Conservation (phyloP, 2,329 filamentous ascomycete species). For the Thermomyces lanuginosus region DNA sequence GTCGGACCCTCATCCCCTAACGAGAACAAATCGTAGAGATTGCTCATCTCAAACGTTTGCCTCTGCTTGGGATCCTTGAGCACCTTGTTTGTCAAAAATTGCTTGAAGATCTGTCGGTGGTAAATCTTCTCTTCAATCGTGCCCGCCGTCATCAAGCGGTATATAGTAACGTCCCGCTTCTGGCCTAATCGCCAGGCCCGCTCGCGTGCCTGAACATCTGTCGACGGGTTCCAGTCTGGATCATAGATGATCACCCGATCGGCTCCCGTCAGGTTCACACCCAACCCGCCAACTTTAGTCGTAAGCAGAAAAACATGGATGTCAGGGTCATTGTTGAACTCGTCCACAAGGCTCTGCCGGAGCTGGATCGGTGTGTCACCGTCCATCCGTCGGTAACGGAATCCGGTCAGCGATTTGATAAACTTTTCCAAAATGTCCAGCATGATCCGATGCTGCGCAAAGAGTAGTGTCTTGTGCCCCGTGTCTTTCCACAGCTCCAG, state of each 20-base stretch:
- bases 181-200: slow-evolving; percentile 91
- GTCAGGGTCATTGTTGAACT: slow-evolving; percentile 68
- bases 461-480: slow-evolving; percentile 88
- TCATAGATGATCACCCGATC: slow-evolving; percentile 97
- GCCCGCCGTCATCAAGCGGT: slow-evolving; percentile 91
- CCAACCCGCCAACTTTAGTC: slow-evolving; percentile 85
- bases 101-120: slow-evolving; percentile 95
- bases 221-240: slow-evolving; percentile 97
- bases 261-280: slow-evolving; percentile 86
- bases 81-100: slow-evolving; percentile 93
- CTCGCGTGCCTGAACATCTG: slow-evolving; percentile 86
- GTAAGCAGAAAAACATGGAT: slow-evolving; percentile 85
- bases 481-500: slow-evolving; percentile 76
- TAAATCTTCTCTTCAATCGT: slow-evolving; percentile 99
- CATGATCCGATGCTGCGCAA: slow-evolving; percentile 89
- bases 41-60: slow-evolving; percentile 74
- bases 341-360: slow-evolving; percentile 78
- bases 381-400: slow-evolving; percentile 82
- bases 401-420: slow-evolving; percentile 47
- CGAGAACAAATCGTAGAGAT: slow-evolving; percentile 83
- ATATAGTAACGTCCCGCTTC: slow-evolving; percentile 88
- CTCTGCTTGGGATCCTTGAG: slow-evolving; percentile 85
- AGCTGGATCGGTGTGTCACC: slow-evolving; percentile 76
- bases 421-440: slow-evolving; percentile 83
- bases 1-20: slow-evolving; percentile 55